Evolutionary conservation across 1,284 basidiomycete genomes (phyloP).

Genomic region (Hemileia vastatrix): DNA sequence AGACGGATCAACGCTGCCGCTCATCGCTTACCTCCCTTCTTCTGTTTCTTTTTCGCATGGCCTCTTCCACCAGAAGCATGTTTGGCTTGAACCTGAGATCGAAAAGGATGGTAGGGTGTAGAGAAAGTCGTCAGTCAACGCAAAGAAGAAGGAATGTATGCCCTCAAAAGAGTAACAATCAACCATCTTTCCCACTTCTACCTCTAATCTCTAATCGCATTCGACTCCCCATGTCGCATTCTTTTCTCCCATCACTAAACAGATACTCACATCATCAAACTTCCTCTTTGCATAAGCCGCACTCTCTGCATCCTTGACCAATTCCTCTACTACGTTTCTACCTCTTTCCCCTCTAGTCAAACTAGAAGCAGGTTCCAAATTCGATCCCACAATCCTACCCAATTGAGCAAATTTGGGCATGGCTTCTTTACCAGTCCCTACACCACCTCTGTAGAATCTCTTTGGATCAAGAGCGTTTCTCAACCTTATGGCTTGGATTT

Average conservation of each 20-base stretch:
- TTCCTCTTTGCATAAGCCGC: conserved; percentile 86
- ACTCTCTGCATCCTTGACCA: conserved; percentile 76
- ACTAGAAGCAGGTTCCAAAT: background rate
- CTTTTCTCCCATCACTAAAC: conserved; percentile 1
- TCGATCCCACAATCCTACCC: background rate
- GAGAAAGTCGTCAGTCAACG: no score
- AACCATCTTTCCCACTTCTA: no score
- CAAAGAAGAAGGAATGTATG: no score
- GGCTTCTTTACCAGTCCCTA: conserved; percentile 68
- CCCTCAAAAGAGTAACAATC: no score
- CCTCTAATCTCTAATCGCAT: no score
- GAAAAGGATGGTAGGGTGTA: no score
- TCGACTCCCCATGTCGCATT: no score
- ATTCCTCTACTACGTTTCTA: conserved; percentile 72
- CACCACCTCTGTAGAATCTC: conserved; percentile 92
- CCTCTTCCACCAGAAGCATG: no score
- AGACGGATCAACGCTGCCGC: no score
- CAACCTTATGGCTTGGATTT: conserved; percentile 83
- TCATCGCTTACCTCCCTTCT: no score
- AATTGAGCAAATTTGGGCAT: conserved; percentile 61
- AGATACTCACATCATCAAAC: conserved; percentile 74
- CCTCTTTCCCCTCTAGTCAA: conserved; percentile 55
- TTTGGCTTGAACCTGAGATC: no score
- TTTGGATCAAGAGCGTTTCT: conserved; percentile 92
- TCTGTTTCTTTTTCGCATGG: no score